Percentiles rank a stretch among this genome's conserved stretches.
Evolutionary conservation across 139 green algal species (phyloP).

Genomic region (Auxenochlorella pyrenoidosa): DNA sequence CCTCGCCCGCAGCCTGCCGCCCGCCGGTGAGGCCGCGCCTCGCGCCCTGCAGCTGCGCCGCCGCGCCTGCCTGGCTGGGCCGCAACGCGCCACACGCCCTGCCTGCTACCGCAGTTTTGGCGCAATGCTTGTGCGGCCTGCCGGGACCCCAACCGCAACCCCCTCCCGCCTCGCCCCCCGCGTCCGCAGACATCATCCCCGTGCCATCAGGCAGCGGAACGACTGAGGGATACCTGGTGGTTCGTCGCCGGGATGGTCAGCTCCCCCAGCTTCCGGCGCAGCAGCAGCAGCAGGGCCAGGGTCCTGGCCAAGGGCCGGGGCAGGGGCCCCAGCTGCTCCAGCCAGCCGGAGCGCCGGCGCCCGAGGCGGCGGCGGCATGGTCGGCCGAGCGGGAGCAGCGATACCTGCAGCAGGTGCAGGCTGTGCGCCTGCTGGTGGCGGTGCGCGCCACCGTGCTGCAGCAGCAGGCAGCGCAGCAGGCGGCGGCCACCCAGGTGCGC

Average conservation of each 20-base stretch:
- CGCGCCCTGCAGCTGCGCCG: too few relatives aligned
- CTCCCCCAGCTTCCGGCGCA: not conserved
- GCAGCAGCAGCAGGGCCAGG: too few relatives aligned
- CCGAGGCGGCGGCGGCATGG: not conserved
- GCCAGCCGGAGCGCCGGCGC: not conserved
- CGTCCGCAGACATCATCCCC: not conserved
- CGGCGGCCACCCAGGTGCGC: not conserved
- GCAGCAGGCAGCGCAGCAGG: not conserved
- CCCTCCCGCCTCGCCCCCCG: not conserved
- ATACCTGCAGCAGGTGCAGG: not conserved
- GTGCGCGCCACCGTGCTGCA: not conserved
- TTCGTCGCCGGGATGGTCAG: not conserved
- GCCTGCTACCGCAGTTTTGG: too few relatives aligned
- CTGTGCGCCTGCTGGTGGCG: not conserved
- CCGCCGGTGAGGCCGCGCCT: too few relatives aligned
- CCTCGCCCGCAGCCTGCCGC: too few relatives aligned
- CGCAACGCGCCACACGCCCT: too few relatives aligned
- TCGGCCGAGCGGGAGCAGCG: not conserved
- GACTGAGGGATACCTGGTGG: not conserved
- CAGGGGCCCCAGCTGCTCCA: too few relatives aligned
- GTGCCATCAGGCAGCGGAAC: not conserved
- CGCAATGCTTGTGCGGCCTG: not conserved
- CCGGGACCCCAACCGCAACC: not conserved
- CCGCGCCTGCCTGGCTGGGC: too few relatives aligned
- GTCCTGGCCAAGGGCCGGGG: too few relatives aligned